phyloP scores from a whole-genome alignment of 805 yeast species.

The Wickerhamiella musiphila region DNA sequence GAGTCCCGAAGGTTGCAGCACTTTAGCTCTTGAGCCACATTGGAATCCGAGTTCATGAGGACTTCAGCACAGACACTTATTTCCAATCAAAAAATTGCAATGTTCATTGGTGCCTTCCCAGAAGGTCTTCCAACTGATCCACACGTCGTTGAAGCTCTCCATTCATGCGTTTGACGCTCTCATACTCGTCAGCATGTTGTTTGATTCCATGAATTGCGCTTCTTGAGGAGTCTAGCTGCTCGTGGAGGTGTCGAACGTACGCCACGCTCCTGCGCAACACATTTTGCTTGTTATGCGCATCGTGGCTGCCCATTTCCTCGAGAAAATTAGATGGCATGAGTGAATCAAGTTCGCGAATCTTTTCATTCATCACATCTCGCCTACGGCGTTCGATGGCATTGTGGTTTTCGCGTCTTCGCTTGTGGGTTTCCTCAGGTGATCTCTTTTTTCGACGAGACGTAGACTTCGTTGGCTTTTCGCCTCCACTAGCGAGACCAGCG shows the following conservation, averaged over 20 bases:
- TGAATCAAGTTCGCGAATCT: constrained; percentile 65
- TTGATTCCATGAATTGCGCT: neutral
- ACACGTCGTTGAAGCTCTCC: constrained; percentile 1
- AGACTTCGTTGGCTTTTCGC: too few species aligned
- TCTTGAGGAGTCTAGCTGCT: constrained; percentile 1
- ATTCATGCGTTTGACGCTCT: neutral
- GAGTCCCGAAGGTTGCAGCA: too few species aligned
- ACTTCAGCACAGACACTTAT: too few species aligned
- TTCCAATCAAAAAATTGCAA: too few species aligned
- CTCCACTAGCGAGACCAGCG: too few species aligned
- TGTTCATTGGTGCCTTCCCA: neutral
- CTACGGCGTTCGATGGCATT: constrained; percentile 89
- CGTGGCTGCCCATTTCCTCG: constrained; percentile 8
- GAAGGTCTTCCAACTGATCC: neutral
- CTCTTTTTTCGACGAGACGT: neutral
- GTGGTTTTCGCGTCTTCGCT: constrained; percentile 73
- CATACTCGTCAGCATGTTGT: constrained; percentile 1
- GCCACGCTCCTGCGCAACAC: constrained; percentile 66
- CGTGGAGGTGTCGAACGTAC: constrained; percentile 47
- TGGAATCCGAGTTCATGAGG: too few species aligned
- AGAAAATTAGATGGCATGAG: constrained; percentile 45
- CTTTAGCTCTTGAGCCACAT: too few species aligned
- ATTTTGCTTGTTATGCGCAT: constrained; percentile 69
- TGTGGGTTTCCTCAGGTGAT: neutral
- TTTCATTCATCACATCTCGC: constrained; percentile 77